Evolutionary conservation across 768 basidiomycete species (phyloP), one percentile per base, ranked within the genome.

Genomic region (Russula griseocarnosa): DNA sequence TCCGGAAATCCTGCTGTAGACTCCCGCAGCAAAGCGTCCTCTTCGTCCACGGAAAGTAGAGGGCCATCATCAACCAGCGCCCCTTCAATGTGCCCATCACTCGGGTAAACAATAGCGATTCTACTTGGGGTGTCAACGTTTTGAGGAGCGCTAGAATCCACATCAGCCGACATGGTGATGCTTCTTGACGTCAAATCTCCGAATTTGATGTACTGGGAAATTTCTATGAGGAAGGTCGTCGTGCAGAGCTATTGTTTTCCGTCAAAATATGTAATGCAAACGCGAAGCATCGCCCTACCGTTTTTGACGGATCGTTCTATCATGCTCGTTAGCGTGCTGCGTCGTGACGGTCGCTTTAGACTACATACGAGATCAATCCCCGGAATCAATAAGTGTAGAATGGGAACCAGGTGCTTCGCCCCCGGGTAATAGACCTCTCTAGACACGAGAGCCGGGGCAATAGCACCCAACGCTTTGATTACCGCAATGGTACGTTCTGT

Each of bases 401-500:
- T 86, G 5, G 87, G 85, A 13, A 90, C 78, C 13, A 96, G 80
- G 73, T 91, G 83, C 71, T 92, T 92, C 3, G 89, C 91, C 16
- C 93, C 92, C 7, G 84, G 80, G 67, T 90, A 88, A 74, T 91
- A 91, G 14, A 92, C 82, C 22, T 86, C 78, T 3, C 92, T 83
- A 44, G 86, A 90, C n/a, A 90, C 83, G 44, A 96, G 80, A 4
- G 91, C 85, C 26, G 88, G 86, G 10, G 87, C 86, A n/a, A 92
- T 78, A 47, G 90, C 88, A 34, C 88, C 86, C 9, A 94, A 79
- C 3, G 90, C 90, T 66, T 91, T 92, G 73, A 94, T 92, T 30
- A 92, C 86, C 10, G 93, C 87, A 51, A 88, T 82, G 0, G 92
- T 94, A 55, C 93, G 79, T 67, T 93, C 87, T 0, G 92, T 94